phyloP scores from a whole-genome alignment of 2,329 filamentous ascomycete species.

The Colletotrichum sp. region DNA sequence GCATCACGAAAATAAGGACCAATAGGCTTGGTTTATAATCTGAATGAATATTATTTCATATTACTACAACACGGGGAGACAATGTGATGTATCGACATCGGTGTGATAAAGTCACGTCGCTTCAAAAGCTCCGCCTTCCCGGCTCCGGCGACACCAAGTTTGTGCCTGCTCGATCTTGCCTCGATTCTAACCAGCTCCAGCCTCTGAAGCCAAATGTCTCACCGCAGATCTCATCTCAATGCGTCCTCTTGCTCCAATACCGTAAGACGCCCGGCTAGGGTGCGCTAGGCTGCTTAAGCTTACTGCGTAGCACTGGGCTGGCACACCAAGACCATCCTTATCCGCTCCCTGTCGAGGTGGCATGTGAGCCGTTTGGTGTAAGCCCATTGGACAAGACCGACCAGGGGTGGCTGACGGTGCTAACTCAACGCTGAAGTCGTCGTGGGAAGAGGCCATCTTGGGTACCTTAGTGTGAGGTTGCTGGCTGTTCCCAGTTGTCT shows the following conservation, averaged over 20 bases:
- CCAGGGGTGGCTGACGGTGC: background rate
- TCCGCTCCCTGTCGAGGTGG: background rate
- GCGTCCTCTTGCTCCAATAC: background rate
- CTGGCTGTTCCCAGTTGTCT: background rate
- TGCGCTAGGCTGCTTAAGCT: slow-evolving; percentile 2
- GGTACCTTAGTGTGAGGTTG: background rate
- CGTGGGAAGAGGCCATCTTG: background rate
- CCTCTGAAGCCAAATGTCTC: background rate
- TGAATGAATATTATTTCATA: rapidly evolving
- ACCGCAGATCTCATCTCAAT: slow-evolving; percentile 9
- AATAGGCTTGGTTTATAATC: rapidly evolving
- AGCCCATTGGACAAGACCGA: slow-evolving; percentile 7
- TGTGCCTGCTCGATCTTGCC: background rate
- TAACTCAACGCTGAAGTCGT: background rate
- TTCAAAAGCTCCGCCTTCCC: background rate
- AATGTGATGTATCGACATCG: background rate
- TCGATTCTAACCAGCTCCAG: background rate
- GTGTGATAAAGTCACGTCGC: background rate
- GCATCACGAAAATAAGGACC: rapidly evolving
- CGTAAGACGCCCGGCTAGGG: background rate
- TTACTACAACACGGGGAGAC: background rate
- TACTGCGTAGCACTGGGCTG: background rate
- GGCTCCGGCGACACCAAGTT: background rate
- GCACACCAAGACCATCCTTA: background rate
- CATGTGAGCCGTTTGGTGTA: slow-evolving; percentile 20